A percentile compares a stretch with the other conserved stretches of the same genome.
Evolutionary conservation across 805 yeast genomes (phyloP).

Genomic region (Sungouiella blattae): DNA sequence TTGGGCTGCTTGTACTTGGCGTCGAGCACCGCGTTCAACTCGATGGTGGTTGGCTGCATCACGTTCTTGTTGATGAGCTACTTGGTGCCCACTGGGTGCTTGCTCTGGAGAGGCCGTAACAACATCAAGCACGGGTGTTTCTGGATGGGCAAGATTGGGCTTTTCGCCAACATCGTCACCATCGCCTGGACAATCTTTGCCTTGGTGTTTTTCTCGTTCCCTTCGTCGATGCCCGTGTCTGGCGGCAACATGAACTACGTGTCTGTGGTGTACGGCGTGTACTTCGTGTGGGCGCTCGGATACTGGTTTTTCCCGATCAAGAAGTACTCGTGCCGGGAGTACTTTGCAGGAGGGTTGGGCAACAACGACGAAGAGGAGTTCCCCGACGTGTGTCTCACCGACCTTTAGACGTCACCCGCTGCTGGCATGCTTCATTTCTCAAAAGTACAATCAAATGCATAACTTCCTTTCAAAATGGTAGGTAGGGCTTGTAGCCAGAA

Average conservation of each 20-base stretch:
- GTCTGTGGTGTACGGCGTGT: constrained; percentile 25
- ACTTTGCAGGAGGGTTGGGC: constrained; percentile 41
- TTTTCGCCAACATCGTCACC: constrained; percentile 30
- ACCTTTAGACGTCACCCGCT: constrained; percentile 7
- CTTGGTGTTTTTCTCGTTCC: constrained; percentile 37
- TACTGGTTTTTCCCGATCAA: constrained; percentile 44
- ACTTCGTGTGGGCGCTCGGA: constrained; percentile 31
- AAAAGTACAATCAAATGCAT: too few species aligned
- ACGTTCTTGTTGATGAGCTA: constrained; percentile 36
- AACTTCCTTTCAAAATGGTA: too few species aligned
- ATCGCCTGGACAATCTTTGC: constrained; percentile 35
- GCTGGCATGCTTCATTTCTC: too few species aligned
- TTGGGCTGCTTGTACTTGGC: constrained; percentile 37
- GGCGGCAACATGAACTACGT: constrained; percentile 29
- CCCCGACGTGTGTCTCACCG: constrained; percentile 38
- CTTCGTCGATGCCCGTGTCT: constrained; percentile 27
- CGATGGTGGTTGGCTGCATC: constrained; percentile 37
- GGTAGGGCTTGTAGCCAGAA: too few species aligned
- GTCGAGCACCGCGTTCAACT: constrained; percentile 38
- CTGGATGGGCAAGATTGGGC: constrained; percentile 39
- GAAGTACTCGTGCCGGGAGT: constrained; percentile 33
- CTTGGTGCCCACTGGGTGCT: constrained; percentile 32
- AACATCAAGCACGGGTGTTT: constrained; percentile 39
- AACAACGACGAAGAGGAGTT: constrained; percentile 41
- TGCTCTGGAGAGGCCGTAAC: constrained; percentile 34